Evolutionary conservation across 208 protist genomes (phyloP).

Genomic region (Trypanosoma vivax): DNA sequence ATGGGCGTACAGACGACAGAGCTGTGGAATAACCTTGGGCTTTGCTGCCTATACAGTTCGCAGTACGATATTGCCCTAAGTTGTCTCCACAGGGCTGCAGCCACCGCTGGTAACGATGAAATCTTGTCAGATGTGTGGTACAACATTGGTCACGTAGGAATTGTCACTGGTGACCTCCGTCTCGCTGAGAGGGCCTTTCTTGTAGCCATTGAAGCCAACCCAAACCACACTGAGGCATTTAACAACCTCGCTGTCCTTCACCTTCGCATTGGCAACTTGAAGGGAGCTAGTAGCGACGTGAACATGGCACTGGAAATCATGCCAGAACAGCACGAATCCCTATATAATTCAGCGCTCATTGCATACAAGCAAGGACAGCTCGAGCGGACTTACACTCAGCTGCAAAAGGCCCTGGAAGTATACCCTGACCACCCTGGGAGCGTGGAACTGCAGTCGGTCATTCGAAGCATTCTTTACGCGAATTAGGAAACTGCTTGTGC

Average conservation of each 20-base stretch:
- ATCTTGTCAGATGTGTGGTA: slow-evolving; percentile 91
- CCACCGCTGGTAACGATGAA: slow-evolving; percentile 57
- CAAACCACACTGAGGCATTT: slow-evolving; percentile 87
- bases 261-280: slow-evolving; percentile 34
- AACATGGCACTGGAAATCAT: slow-evolving; percentile 57
- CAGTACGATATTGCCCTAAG: slow-evolving; percentile 92
- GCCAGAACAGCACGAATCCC: slow-evolving; percentile 81
- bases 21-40: slow-evolving; percentile 94
- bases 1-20: slow-evolving; percentile 91
- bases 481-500: slow-evolving; percentile 46
- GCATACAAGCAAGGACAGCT: slow-evolving; percentile 69
- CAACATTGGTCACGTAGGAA: slow-evolving; percentile 93
- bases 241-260: slow-evolving; percentile 94
- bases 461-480: too few species aligned
- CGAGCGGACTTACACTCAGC: slow-evolving; percentile 63
- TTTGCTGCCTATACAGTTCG: slow-evolving; percentile 92
- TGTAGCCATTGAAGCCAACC: slow-evolving; percentile 80
- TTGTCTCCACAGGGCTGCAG: slow-evolving; percentile 87
- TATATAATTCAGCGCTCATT: slow-evolving; percentile 89
- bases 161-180: slow-evolving; percentile 85
- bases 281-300: slow-evolving; percentile 67
- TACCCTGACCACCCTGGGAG: slow-evolving; percentile 84
- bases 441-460: slow-evolving; percentile 44
- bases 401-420: slow-evolving; percentile 56
- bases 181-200: slow-evolving; percentile 92